A percentile compares a stretch with the other conserved stretches of the same genome.
Conservation (phyloP, 768 basidiomycete genomes). For the Naganishia randhawae region DNA sequence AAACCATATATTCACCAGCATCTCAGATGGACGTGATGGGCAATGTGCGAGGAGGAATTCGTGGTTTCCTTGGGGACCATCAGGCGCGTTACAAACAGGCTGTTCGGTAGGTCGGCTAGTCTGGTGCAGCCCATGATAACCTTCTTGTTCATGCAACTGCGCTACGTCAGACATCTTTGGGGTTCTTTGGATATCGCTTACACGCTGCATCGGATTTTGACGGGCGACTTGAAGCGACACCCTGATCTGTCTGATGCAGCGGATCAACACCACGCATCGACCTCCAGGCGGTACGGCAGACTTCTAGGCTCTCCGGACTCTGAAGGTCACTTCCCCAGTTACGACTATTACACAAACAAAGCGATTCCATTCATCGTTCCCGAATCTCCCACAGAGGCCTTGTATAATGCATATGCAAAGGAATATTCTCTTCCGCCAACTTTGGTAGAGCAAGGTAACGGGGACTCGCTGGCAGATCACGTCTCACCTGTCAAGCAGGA, state of each 20-base stretch:
- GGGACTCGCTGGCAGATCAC: constrained; percentile 21
- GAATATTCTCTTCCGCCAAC: neutral
- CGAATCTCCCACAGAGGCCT: neutral
- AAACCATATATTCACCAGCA: constrained; percentile 45
- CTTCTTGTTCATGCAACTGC: neutral
- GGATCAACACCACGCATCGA: neutral
- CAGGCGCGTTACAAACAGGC: constrained; percentile 45
- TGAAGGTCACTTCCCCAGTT: constrained; percentile 16
- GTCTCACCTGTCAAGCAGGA: constrained; percentile 30
- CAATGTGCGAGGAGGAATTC: constrained; percentile 30
- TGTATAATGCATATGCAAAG: neutral
- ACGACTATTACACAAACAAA: neutral
- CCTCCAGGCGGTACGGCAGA: neutral
- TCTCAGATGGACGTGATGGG: constrained; percentile 45
- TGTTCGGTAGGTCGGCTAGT: constrained; percentile 31
- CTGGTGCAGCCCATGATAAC: constrained; percentile 23
- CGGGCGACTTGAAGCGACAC: constrained; percentile 33
- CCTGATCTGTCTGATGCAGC: constrained; percentile 22
- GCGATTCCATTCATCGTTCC: neutral
- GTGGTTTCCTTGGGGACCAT: constrained; percentile 38
- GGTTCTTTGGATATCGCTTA: constrained; percentile 39
- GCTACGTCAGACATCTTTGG: constrained; percentile 4
- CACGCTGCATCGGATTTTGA: constrained; percentile 34
- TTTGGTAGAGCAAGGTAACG: neutral
- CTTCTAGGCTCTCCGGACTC: neutral